Evolutionary conservation across 2,329 filamentous ascomycete species (phyloP), one percentile per base, ranked within the genome.

Genomic region (Escovopsis sp.): DNA sequence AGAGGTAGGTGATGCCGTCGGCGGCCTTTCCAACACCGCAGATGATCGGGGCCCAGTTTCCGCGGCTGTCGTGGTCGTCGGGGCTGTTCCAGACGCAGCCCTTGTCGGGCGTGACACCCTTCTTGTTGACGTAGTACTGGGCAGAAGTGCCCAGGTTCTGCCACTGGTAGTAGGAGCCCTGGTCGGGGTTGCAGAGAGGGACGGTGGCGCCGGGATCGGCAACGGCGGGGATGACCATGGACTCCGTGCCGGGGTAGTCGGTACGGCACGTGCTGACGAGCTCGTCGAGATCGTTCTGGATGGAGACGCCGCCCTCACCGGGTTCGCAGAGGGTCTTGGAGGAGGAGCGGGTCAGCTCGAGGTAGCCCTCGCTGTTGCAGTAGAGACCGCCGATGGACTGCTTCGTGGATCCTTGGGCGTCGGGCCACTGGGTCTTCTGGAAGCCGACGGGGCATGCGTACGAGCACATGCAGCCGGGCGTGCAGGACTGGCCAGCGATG

Each of bases 41-140:
- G 66, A 88, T 89, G 53, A 86, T 66, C 28, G 91, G 88, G 39
- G 91, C 81, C 73, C 75, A 94, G 75, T 98, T 95, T 51, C 91
- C 79, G 45, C 77, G 68, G 18, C 70, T 70, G 41, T 74, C 68
- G 34, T 66, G 61, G 52, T 66, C 62, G 15, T 50, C 52, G 19
- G 53, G n/a, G 57, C 67, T 70, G 50, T 59, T 60, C 91, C 91
- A 96, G 45, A 73, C 64, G 66, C 91, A 98, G 40, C 76, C 84
- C 11, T 88, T 64, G 50, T 77, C 60, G 45, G 77, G 65, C 15
- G 64, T 54, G 42, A 82, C 68, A 47, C 86, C 87, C 53, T 76
- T 72, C 54, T 83, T 83, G 75, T 96, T 96, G 65, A 96, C 75
- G 60, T 98, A 98, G 74, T 94, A 96, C 67, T 96, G 91, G 37